Evolutionary conservation across 1,139 yeast genomes (phyloP), one percentile per base, ranked within the genome.

Genomic region (Martiniozyma asiatica): DNA sequence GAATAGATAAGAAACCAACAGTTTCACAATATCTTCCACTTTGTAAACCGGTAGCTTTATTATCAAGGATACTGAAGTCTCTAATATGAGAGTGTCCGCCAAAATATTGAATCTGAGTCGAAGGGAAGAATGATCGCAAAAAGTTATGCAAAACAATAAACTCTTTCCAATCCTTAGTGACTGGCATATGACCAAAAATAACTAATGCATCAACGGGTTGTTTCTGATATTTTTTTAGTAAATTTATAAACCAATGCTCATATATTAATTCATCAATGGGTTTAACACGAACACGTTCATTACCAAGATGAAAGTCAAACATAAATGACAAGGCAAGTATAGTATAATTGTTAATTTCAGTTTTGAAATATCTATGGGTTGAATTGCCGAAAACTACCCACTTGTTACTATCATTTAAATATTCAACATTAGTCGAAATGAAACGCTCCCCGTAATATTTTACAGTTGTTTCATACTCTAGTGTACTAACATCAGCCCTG

Each of bases 51-150:
- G 82, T 72, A 19, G 92, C 69, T 33, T 58, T 59, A 2, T 59
- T 56, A 49, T 89, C 98, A 36, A 73, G 63, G 5, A 73, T 60
- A 5, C 69, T 65, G 51, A 77, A 87, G 54, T 89, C 97, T 39
- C 98, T 63, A 22, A 89, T 73, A 51, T 89, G 98, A 24, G 93
- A 75, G 54, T 89, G 98, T 1, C 97, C 98, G 1, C 97, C 97
- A 51, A 89, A 76, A 48, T 80, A 80, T 47, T 84, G 94, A 30
- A 89, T 80, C 1, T 75, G 63, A 0, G 68, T 65, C 17, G 61
- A 47, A 2, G 93, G 87, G 45, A 68, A 77, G 22, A 53, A 60
- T 14, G 50, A 38, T 33, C 97, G 65, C 25, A 89, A 55, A 8
- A 54, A 57, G 0, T 48, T 25, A 43, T 79, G 84, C 22, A 79